Evolutionary conservation across 2,329 filamentous ascomycete species (phyloP), one percentile per base, ranked within the genome.

Genomic region (Cytospora piceae): DNA sequence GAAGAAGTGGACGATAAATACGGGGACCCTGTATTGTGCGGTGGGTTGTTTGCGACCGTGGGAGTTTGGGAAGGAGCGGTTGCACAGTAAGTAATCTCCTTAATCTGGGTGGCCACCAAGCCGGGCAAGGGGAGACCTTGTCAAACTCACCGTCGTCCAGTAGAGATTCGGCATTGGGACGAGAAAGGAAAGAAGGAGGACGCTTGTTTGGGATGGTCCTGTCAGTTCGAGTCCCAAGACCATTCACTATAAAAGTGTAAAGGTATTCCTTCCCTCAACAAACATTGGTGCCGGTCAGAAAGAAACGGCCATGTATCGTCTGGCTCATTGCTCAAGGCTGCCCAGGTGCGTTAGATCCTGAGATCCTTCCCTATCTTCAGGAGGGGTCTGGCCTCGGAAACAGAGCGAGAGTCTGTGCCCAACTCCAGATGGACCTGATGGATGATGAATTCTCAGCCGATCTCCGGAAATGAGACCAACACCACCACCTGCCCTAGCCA

Each of bases 61-160:
- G 54, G 37, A 63, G 31, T 56, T 54, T 57, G n/a, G 54, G 53
- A 63, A 46, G 46, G 46, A 49, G n/a, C 11, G 46, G 46, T 22
- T 49, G n/a, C 46, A 49, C 46, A 24, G 11, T n/a, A 49, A 22
- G 53, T n/a, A 31, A 37, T 57, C 53, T 63, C 61, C 61, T 63
- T 63, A 63, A 63, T 63, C 49, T 63, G 8, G 51, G 17, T 63
- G 61, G 61, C 61, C 61, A 57, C 61, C 31, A 37, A 46, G 53
- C 39, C 61, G n/a, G 61, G 53, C 61, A 63, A 39, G 17, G 61
- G 53, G 39, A 63, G 39, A 52, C 61, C 61, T 57, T 37, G 61
- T 57, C 53, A 20, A 5, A 39, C 34, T 63, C 61, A 37, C 51
- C 53, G 20, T 37, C 20, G 34, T 53, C 29, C 54, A 57, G 22